phyloP scores from a whole-genome alignment of 2,329 filamentous ascomycete genomes.

The Myotisia sp. region DNA sequence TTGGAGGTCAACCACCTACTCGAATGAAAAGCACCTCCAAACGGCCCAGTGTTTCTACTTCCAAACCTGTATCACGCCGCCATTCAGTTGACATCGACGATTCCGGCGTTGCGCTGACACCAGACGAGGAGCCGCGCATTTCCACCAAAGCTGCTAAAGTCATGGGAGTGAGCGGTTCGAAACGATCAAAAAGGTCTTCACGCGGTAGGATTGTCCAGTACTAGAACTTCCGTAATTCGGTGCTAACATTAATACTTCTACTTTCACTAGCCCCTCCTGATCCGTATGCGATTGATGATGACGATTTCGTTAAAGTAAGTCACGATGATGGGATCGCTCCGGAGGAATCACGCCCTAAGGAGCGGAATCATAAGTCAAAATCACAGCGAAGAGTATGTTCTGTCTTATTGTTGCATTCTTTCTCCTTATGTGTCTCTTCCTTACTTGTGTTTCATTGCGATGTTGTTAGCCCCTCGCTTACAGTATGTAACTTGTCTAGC shows the following conservation, averaged over 20 bases:
- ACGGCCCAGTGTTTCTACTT: slow-evolving; percentile 43
- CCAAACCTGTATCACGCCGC: slow-evolving; percentile 46
- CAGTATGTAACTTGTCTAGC: too few relatives aligned
- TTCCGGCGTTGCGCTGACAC: slow-evolving; percentile 51
- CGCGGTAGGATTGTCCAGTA: not conserved
- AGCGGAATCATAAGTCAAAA: slow-evolving; percentile 20
- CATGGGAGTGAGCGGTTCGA: slow-evolving; percentile 45
- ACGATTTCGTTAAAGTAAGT: slow-evolving; percentile 44
- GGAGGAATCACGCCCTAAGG: too few relatives aligned
- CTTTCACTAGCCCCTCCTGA: slow-evolving; percentile 27
- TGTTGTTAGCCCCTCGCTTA: too few relatives aligned
- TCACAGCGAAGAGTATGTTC: slow-evolving; percentile 27
- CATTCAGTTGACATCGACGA: slow-evolving; percentile 51
- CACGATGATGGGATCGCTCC: slow-evolving; percentile 32
- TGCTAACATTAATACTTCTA: not conserved
- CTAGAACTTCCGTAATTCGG: slow-evolving; percentile 5
- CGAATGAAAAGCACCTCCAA: slow-evolving; percentile 52
- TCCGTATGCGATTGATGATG: slow-evolving; percentile 51
- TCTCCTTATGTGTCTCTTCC: too few relatives aligned
- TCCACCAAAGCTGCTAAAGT: slow-evolving; percentile 66
- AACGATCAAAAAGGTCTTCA: slow-evolving; percentile 31
- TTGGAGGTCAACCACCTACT: slow-evolving; percentile 47
- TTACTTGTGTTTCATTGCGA: too few relatives aligned
- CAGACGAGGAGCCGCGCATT: slow-evolving; percentile 52
- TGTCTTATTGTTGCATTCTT: not conserved